Evolutionary conservation across 257 asterid species (phyloP).

Genomic region (Solanum sparsipilum): DNA sequence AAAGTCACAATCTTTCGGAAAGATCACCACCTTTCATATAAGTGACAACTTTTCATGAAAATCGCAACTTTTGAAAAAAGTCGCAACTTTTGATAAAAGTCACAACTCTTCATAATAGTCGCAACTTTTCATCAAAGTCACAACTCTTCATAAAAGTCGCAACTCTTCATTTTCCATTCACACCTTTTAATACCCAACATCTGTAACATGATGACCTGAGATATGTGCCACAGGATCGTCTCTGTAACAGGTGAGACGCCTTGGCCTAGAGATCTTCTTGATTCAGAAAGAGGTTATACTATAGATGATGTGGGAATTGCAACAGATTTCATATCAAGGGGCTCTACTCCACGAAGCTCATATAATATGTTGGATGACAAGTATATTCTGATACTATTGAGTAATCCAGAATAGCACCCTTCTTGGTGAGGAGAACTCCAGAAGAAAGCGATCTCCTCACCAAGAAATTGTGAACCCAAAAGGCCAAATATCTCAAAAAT

Average conservation of each 20-base stretch:
- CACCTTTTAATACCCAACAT: too few species aligned
- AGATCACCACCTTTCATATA: too few species aligned
- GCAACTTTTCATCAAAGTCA: too few species aligned
- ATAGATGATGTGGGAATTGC: not conserved
- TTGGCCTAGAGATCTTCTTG: not conserved
- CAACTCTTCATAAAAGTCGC: too few species aligned
- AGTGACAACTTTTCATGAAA: too few species aligned
- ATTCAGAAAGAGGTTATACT: not conserved
- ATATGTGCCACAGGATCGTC: not conserved
- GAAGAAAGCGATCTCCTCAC: constrained; percentile 45
- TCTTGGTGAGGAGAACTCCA: constrained; percentile 47
- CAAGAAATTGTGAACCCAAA: not conserved
- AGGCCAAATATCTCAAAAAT: not conserved
- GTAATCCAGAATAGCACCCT: constrained; percentile 29
- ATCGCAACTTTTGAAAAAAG: too few species aligned
- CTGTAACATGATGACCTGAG: too few species aligned
- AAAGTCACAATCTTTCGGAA: too few species aligned
- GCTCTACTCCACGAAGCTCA: constrained; percentile 16
- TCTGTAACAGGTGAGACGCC: not conserved
- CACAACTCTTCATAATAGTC: too few species aligned
- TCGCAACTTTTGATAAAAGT: too few species aligned
- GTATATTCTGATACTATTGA: constrained; percentile 9
- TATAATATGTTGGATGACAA: constrained; percentile 37
- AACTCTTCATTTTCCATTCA: too few species aligned
- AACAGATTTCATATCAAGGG: not conserved